phyloP scores from a whole-genome alignment of 306 rosid genomes.

The Fagus sylvatica region DNA sequence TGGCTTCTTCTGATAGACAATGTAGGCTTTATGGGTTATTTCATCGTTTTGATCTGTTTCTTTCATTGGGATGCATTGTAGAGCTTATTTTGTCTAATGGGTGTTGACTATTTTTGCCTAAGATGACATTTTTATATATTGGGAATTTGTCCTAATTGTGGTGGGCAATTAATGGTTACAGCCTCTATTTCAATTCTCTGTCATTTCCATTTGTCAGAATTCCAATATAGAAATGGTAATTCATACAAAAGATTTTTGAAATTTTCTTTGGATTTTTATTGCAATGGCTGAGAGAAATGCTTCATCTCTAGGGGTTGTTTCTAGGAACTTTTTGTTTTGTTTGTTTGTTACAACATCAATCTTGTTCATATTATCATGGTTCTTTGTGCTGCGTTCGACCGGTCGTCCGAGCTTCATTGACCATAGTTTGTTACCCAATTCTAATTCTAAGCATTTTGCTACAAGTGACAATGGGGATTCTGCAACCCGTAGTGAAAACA shows the following conservation, averaged over 20 bases:
- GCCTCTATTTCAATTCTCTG: not conserved
- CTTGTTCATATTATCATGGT: slow-evolving; percentile 60
- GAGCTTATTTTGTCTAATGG: not conserved
- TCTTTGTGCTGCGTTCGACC: slow-evolving; percentile 56
- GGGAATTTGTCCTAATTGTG: not conserved
- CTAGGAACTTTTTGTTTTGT: slow-evolving; percentile 48
- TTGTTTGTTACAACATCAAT: slow-evolving; percentile 49
- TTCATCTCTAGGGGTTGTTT: slow-evolving; percentile 36
- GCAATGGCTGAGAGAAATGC: slow-evolving; percentile 55
- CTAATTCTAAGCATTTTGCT: slow-evolving; percentile 35
- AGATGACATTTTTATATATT: no score
- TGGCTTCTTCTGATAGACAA: not conserved
- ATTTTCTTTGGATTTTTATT: slow-evolving; percentile 1
- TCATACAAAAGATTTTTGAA: slow-evolving; percentile 14
- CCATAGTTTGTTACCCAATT: slow-evolving; percentile 34
- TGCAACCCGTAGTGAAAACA: slow-evolving; percentile 13
- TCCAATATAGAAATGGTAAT: slow-evolving; percentile 1
- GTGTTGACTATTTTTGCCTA: not conserved
- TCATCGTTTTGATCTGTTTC: slow-evolving; percentile 3
- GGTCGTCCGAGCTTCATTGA: slow-evolving; percentile 29
- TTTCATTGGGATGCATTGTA: not conserved
- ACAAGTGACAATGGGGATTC: slow-evolving; percentile 16
- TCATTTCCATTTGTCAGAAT: not conserved
- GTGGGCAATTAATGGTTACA: not conserved
- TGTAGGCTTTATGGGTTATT: slow-evolving; percentile 17